Base-by-base conservation (phyloP, 257 asterid genomes). In the Hygrophila difformis region DNA sequence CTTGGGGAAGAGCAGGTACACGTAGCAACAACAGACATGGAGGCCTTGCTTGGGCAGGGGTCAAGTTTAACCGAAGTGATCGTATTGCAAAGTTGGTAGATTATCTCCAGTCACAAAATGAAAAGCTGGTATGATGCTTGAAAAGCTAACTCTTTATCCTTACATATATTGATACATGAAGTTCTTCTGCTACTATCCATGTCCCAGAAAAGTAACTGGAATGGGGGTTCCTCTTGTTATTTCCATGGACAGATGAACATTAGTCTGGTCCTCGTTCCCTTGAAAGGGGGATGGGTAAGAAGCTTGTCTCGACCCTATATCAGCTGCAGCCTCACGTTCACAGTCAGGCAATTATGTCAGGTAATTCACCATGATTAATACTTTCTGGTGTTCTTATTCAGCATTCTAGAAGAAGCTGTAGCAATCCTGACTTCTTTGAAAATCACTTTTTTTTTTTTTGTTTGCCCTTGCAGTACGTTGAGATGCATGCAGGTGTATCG, bases 1-100 rank as follows among this genome's bases (percentile, higher is more conserved):
- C 83, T 38, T 89, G 98, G 98, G 96, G 98, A 60, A 82, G 74
- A 68, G 93, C 93, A 60, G 87, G 96, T 70, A 48, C 68, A 58
- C 87, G 98, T 39, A 89, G 94, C 66, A 69, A 60, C 60, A 68
- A 45, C 33, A 68, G 94, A 40, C 79, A 76, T 44, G 87, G 82
- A 62, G 74, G 82, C 35, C 44, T 40, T 23, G 57, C 55, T 43
- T 74, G 84, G 56, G 47, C 78, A 40, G 68, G 47, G 71, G 74
- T 44, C 69, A 64, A 60, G 46, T 67, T 59, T 33, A 80, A 26
- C 29, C 71, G 81, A 65, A 66, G 56, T 50, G 68, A 70, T 47
- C 71, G 93, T 26, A 68, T 85, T 36, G 54, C 83, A 16, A 85
- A 76, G 78, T 63, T 89, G 49, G 74, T 75, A 44, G 74, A 70